Evolutionary conservation across 2,329 filamentous ascomycete species (phyloP), one percentile per base, ranked within the genome.

Genomic region (Metarhizium sp.): DNA sequence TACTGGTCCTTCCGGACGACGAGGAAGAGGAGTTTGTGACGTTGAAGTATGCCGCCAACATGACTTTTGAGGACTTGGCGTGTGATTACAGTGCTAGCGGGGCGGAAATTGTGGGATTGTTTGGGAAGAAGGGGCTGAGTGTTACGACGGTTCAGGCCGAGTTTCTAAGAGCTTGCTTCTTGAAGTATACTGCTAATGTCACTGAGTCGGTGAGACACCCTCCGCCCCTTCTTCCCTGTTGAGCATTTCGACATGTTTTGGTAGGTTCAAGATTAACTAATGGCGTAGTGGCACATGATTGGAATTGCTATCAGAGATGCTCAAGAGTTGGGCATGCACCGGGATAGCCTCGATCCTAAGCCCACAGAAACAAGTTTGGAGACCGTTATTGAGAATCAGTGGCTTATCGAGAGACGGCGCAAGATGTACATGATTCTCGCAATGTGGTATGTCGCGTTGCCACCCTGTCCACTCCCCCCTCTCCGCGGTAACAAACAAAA

Each of bases 261-360:
- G 5, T 45, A 16, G 7, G 42, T 25, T 6, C n/a, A 20, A 45
- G 16, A 20, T 45, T 45, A 16, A 30, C 45, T 2, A 30, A 25
- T 30, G 25, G 58, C 5, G 29, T 52, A 80, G 76, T 82, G 78
- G 78, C 79, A 82, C 62, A 73, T 74, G 1, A 71, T 85, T 34
- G 78, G 79, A 1, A 73, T 75, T 25, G 77, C 79, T 0, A 83
- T 85, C 55, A 72, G 80, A 45, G 81, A 85, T 63, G 82, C 80
- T 0, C 82, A 85, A 63, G 82, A 85, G 60, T 75, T 85, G 45
- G 82, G 81, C 13, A 69, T 86, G 61, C 78, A 86, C 59, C 73
- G 77, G 13, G 76, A 80, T 58, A 73, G 69, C 40, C 67, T 77
- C 32, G 79, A 82, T 59, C 78, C 78, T 0, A 74, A 75, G 51